Percentiles rank a stretch among this genome's conserved stretches.
Evolutionary conservation across 495 filamentous ascomycete genomes (phyloP).

Genomic region (Xylaria intraflava): DNA sequence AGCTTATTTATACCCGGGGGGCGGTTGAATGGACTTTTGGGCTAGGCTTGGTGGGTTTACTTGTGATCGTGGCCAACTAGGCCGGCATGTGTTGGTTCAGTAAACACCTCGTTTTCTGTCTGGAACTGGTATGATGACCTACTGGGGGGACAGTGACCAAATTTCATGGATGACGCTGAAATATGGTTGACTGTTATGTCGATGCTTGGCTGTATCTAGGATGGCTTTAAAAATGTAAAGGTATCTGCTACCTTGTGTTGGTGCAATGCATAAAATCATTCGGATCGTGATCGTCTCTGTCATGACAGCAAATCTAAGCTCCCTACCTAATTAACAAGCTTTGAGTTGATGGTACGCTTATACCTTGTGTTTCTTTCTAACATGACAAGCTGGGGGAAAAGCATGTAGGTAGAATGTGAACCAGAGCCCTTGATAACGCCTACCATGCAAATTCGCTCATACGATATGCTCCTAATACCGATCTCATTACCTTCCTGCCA

Average conservation of each 20-base stretch:
- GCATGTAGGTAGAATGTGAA: constrained; percentile 4
- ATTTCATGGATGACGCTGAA: neutral
- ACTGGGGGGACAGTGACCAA: neutral
- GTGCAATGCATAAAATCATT: too few relatives aligned
- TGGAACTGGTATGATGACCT: too few relatives aligned
- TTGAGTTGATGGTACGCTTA: neutral
- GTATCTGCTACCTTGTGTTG: too few relatives aligned
- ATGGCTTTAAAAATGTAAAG: too few relatives aligned
- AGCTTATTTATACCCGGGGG: too few relatives aligned
- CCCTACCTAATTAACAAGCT: neutral
- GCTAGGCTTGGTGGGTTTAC: too few relatives aligned
- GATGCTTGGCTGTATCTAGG: too few relatives aligned
- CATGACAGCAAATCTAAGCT: neutral
- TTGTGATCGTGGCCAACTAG: neutral
- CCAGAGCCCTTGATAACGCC: constrained; percentile 9
- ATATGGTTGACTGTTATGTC: too few relatives aligned
- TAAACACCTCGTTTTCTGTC: neutral
- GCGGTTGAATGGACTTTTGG: too few relatives aligned
- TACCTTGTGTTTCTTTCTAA: neutral
- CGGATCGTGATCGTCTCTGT: neutral
- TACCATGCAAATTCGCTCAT: constrained; percentile 7
- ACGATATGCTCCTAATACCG: constrained; percentile 1
- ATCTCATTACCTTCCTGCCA: neutral
- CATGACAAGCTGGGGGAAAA: neutral
- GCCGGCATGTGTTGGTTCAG: neutral